Base-by-base conservation (phyloP, 2,329 filamentous ascomycete species). In the Pseudocercospora musae region DNA sequence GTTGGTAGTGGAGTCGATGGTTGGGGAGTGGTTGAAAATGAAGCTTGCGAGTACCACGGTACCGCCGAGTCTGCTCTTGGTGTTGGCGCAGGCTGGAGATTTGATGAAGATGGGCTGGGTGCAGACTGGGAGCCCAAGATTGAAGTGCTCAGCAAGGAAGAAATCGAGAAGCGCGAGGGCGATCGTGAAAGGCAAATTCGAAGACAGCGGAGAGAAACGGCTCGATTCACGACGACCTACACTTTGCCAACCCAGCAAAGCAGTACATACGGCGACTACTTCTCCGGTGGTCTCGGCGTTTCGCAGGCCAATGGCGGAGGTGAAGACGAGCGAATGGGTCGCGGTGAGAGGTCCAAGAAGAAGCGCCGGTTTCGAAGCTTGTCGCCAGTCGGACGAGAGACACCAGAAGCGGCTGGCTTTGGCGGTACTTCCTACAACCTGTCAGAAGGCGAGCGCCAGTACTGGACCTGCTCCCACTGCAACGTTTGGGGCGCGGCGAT, bases 151-250 rank as follows among this genome's bases (percentile, higher is more conserved):
- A 93, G 89, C 42, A 96, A 96, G 70, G 95, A 99, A 71, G 95
- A 99, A 73, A 98, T 99, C 58, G 95, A 99, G 78, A 96, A 96
- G 79, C 87, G 95, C 27, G 95, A 99, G 77, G 92, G 92, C 57
- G 95, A 99, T 74, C 86, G 95, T 46, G 95, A 99, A 77, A 84
- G 95, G 59, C 92, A 98, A 77, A 89, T 97, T 42, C 85, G 95
- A 62, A 85, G 95, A 62, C 79, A 97, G 66, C 85, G 95, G 60
- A 85, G 95, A 73, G 95, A 99, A 76, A 98, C 94, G 9, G 94
- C 94, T 1, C 85, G 92, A 25, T 96, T 98, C 75, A 73, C 74
- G 3, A 72, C 70, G 4, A 70, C 61, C 15, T 68, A 69, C 50
- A 64, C 64, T 2, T 49, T 92, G 1, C 74, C 82, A 57, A 78